Conservation (phyloP, 352 stramenopile genomes). For the Thalassiosira allenii region DNA sequence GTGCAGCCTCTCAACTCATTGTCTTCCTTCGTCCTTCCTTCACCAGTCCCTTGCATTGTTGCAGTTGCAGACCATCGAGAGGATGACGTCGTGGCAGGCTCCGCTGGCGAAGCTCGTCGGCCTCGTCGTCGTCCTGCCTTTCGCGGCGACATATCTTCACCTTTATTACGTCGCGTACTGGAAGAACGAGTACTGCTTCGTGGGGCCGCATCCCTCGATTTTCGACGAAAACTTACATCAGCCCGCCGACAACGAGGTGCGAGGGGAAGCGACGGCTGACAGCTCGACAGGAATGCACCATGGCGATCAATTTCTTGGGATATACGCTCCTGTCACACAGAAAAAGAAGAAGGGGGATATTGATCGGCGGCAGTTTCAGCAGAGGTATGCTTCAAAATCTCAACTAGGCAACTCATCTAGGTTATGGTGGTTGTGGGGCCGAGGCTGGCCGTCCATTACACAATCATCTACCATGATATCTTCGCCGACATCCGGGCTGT, state of each 20-base stretch:
- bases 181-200: slow-evolving; percentile 53
- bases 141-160: slow-evolving; percentile 45
- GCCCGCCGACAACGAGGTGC: slow-evolving; percentile 1
- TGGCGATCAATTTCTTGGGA: slow-evolving; percentile 31
- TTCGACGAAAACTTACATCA: not conserved
- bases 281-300: not conserved
- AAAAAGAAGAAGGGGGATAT: slow-evolving; percentile 23
- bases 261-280: not conserved
- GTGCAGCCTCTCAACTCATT: no score
- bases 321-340: slow-evolving; percentile 37
- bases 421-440: no score
- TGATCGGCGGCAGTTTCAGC: slow-evolving; percentile 31
- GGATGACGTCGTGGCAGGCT: slow-evolving; percentile 29
- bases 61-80: no score
- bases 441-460: slow-evolving; percentile 48
- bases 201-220: slow-evolving; percentile 24
- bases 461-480: slow-evolving; percentile 37
- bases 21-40: no score
- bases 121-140: slow-evolving; percentile 42
- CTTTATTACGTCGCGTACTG: slow-evolving; percentile 42
- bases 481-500: slow-evolving; percentile 23
- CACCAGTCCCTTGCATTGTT: no score
- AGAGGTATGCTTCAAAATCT: slow-evolving; percentile 21
- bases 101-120: slow-evolving; percentile 36
- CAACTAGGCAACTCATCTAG: no score